Percentiles rank a stretch among this genome's conserved stretches.
Evolutionary conservation across 1,284 basidiomycete genomes (phyloP).

Genomic region (Apiotrichum gamsii): DNA sequence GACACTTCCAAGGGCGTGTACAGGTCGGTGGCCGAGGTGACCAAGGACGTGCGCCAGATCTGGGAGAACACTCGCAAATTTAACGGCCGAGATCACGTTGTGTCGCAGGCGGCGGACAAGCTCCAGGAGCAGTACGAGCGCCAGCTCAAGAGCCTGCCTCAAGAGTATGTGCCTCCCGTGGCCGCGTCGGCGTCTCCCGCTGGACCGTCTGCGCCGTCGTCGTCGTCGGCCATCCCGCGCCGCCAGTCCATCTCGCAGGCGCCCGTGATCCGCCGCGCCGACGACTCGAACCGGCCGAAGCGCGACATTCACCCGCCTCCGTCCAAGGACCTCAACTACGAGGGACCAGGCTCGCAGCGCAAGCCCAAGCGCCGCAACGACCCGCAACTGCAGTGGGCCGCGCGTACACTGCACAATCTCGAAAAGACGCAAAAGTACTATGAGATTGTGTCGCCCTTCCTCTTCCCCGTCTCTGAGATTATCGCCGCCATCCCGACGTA

Average conservation of each 20-base stretch:
- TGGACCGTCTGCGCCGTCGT: constrained; percentile 20
- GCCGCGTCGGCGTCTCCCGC: too few relatives aligned
- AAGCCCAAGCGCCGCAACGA: constrained; percentile 57
- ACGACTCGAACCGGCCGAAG: constrained; percentile 71
- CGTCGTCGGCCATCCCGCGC: constrained; percentile 16
- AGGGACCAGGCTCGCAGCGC: constrained; percentile 49
- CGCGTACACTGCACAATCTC: constrained; percentile 66
- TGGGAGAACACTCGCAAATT: constrained; percentile 85
- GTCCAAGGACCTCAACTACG: constrained; percentile 83
- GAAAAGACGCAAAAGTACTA: constrained; percentile 69
- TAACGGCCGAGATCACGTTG: constrained; percentile 83
- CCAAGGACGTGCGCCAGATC: constrained; percentile 73
- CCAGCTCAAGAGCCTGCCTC: constrained; percentile 67
- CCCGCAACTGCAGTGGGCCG: constrained; percentile 77
- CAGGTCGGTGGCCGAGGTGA: constrained; percentile 65
- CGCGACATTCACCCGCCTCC: constrained; percentile 94
- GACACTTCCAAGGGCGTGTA: constrained; percentile 63
- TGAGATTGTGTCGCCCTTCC: constrained; percentile 73
- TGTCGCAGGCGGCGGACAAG: constrained; percentile 70
- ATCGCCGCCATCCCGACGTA: constrained; percentile 69
- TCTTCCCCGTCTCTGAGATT: constrained; percentile 80
- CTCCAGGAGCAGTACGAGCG: constrained; percentile 84
- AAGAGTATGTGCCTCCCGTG: too few relatives aligned
- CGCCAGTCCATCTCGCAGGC: constrained; percentile 40
- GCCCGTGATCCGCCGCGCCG: constrained; percentile 45